Percentiles rank a stretch among this genome's conserved stretches.
Conservation (phyloP, 2,329 filamentous ascomycete species). For the Pseudogymnoascus sp. region DNA sequence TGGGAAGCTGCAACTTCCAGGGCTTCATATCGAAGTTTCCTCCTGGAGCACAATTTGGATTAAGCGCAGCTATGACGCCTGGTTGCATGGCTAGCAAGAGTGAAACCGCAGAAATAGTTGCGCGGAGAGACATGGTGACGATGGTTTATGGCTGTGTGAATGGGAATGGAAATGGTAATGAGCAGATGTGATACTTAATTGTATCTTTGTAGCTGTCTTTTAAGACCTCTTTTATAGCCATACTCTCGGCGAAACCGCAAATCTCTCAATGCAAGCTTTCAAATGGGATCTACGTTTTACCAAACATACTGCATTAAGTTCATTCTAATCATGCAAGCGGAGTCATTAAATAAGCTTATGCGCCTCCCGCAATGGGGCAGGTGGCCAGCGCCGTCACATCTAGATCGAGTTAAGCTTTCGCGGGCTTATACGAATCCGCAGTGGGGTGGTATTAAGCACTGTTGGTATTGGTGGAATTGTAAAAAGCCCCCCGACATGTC, state of each 20-base stretch:
- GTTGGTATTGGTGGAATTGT: background rate
- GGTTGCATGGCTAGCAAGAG: background rate
- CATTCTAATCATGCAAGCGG: background rate
- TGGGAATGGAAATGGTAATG: background rate
- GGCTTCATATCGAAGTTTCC: slow-evolving; percentile 29
- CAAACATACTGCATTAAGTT: background rate
- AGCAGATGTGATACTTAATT: background rate
- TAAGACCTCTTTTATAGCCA: background rate
- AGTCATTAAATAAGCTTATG: slow-evolving; percentile 3
- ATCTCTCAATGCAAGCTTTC: background rate
- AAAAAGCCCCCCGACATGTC: background rate
- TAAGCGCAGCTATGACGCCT: slow-evolving; percentile 7
- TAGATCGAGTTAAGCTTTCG: background rate
- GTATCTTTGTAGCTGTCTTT: background rate
- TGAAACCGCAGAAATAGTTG: background rate
- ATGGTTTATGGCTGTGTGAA: background rate
- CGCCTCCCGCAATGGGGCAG: background rate
- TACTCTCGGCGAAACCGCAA: background rate
- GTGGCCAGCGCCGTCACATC: background rate
- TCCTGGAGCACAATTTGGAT: slow-evolving; percentile 19
- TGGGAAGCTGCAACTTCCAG: slow-evolving; percentile 34
- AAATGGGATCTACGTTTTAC: background rate
- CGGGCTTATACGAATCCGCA: background rate
- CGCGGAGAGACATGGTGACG: background rate
- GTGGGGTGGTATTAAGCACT: background rate